A percentile compares a stretch with the other conserved stretches of the same genome.
phyloP scores from a whole-genome alignment of 1,139 yeast genomes.

The Maudiozyma humilis region DNA sequence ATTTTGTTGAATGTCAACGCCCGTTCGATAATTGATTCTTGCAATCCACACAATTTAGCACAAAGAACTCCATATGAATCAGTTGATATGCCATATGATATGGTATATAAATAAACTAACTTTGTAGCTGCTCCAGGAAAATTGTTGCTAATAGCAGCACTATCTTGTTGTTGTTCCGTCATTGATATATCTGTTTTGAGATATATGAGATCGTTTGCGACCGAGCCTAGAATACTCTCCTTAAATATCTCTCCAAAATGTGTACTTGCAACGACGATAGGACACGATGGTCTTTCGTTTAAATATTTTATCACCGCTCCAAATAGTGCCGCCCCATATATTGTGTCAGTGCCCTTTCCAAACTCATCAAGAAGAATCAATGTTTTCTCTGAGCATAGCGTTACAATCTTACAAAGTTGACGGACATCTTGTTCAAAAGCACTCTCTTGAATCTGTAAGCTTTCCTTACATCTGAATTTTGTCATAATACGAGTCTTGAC shows the following conservation, averaged over 20 bases:
- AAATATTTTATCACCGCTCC: slow-evolving; percentile 34
- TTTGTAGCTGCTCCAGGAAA: not conserved
- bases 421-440: slow-evolving; percentile 41
- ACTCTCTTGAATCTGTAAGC: slow-evolving; percentile 37
- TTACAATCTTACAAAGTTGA: slow-evolving; percentile 38
- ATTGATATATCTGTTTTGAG: slow-evolving; percentile 27
- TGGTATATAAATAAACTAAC: slow-evolving; percentile 16
- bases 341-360: slow-evolving; percentile 43
- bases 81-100: slow-evolving; percentile 30
- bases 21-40: slow-evolving; percentile 24
- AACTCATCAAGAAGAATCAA: slow-evolving; percentile 43
- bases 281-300: slow-evolving; percentile 17
- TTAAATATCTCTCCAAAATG: slow-evolving; percentile 39
- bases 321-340: slow-evolving; percentile 40
- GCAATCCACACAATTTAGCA: slow-evolving; percentile 35
- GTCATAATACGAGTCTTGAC: slow-evolving; percentile 39
- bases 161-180: not conserved
- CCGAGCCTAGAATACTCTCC: slow-evolving; percentile 16
- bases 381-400: slow-evolving; percentile 34
- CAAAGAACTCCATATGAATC: slow-evolving; percentile 37
- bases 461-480: slow-evolving; percentile 38
- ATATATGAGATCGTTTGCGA: slow-evolving; percentile 17
- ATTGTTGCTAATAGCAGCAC: not conserved
- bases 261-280: slow-evolving; percentile 36
- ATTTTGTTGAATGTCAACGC: slow-evolving; percentile 26